Conservation (phyloP, 2,329 filamentous ascomycete genomes). For the Hypoxylon sp. region DNA sequence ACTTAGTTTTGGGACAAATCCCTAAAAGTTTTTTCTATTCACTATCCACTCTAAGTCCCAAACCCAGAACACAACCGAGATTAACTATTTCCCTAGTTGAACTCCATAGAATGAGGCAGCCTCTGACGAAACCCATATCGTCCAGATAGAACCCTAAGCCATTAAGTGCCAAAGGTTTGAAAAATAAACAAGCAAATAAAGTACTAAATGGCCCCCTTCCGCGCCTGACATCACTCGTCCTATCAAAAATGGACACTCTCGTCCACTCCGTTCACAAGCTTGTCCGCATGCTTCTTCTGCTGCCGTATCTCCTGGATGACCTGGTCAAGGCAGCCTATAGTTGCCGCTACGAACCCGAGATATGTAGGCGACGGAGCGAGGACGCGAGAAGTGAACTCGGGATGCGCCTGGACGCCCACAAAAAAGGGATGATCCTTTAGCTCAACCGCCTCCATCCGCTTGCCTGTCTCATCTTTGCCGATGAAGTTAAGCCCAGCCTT, state of each 20-base stretch:
- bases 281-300: constrained; percentile 22
- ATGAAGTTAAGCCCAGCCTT: constrained; percentile 80
- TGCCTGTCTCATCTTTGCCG: constrained; percentile 82
- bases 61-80: neutral
- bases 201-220: too few species aligned
- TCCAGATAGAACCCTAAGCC: neutral
- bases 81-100: constrained; percentile 2
- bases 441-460: constrained; percentile 87
- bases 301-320: constrained; percentile 47
- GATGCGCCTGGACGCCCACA: constrained; percentile 82
- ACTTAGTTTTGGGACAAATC: neutral
- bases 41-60: constrained; percentile 21
- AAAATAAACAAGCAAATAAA: too few species aligned
- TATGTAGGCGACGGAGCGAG: constrained; percentile 81
- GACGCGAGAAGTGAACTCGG: constrained; percentile 85
- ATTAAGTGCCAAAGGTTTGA: neutral
- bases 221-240: neutral
- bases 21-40: constrained; percentile 6
- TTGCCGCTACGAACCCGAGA: constrained; percentile 87
- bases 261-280: constrained; percentile 28
- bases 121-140: neutral
- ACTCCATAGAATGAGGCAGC: neutral
- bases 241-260: constrained; percentile 33
- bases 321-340: constrained; percentile 73
- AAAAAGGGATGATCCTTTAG: constrained; percentile 87